These are phyloP conservation scores for Daldinia caldariorum DNA, from an alignment of 495 filamentous ascomycete genomes.

Conservation along the genomic window DNA sequence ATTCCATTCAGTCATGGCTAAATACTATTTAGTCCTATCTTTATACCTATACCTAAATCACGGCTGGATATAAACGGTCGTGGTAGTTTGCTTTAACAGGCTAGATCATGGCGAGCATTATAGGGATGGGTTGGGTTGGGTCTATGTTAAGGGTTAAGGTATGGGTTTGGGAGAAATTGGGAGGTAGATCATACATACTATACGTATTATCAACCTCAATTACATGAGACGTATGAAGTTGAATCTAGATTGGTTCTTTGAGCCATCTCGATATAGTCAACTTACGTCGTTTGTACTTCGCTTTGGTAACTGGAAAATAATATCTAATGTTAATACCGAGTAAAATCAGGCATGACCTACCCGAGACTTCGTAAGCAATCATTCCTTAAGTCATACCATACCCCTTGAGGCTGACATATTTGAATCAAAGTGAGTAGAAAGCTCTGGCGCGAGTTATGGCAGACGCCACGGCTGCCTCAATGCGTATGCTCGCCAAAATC, in stretches of 20 bases:
- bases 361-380: neutral
- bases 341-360: neutral
- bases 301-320: neutral
- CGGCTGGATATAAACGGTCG: neutral
- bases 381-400: neutral
- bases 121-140: neutral
- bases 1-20: neutral
- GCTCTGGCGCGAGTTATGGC: neutral
- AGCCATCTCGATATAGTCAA: neutral
- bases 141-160: neutral
- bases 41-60: neutral
- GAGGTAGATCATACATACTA: neutral
- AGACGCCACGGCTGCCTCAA: neutral
- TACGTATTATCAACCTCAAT: neutral
- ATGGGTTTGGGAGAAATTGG: neutral
- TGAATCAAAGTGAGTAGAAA: neutral
- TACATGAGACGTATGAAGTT: neutral
- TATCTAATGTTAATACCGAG: neutral
- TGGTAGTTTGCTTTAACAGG: neutral
- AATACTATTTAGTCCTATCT: neutral
- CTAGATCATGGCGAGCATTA: neutral
- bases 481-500: neutral
- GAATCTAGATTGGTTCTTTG: neutral
- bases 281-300: neutral
- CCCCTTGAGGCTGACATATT: neutral